Conservation (phyloP, 495 filamentous ascomycete species). For the Xylaria palmicola region DNA sequence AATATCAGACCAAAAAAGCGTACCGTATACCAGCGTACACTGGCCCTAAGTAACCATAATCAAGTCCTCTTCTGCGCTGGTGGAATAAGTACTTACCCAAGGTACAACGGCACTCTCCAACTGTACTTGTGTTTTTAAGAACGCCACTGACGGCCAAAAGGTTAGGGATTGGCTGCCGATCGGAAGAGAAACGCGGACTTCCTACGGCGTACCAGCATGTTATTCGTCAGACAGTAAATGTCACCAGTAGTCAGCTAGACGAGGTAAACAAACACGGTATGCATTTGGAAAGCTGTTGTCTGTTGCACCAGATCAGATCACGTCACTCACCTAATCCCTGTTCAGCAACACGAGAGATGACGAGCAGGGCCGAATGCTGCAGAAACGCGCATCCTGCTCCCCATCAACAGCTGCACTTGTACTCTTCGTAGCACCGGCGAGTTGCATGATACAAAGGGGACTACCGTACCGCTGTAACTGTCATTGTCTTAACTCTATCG, state of each 20-base stretch:
- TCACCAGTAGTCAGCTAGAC: background rate
- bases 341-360: conserved; percentile 18
- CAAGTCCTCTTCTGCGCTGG: no score
- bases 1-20: no score
- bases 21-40: no score
- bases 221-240: conserved; percentile 8
- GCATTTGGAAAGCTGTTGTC: background rate
- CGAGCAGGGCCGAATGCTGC: conserved; percentile 6
- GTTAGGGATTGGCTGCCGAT: background rate
- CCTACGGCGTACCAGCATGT: background rate
- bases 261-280: conserved; percentile 13
- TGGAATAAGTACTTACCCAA: no score
- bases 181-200: background rate
- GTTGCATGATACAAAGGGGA: background rate
- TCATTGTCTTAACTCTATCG: background rate
- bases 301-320: conserved; percentile 24
- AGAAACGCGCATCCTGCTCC: conserved; percentile 4
- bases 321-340: conserved; percentile 25
- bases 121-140: background rate
- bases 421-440: background rate
- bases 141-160: conserved; percentile 1
- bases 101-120: background rate
- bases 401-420: background rate
- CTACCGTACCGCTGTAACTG: background rate
- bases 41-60: no score